Evolutionary conservation across 371 early-diverging fungal genomes (phyloP).

Genomic region (Funneliformis caledonium): DNA sequence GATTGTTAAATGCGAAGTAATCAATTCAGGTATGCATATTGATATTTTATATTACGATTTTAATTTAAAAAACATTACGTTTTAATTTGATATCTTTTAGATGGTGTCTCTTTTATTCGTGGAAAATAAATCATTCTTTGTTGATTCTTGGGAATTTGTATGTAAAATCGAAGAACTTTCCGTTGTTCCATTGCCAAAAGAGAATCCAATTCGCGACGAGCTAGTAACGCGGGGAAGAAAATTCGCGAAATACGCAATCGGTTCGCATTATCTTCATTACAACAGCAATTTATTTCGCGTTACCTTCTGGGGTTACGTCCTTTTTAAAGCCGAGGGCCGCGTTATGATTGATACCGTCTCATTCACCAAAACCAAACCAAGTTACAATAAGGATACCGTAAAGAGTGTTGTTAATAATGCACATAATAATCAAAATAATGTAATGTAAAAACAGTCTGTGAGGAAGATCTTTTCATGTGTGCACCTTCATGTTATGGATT

Average conservation of each 20-base stretch:
- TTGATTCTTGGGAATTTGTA: not conserved
- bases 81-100: not conserved
- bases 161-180: not conserved
- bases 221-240: not conserved
- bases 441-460: conserved; percentile 42
- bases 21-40: too few species aligned
- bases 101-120: not conserved
- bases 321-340: conserved; percentile 28
- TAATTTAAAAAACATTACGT: too few species aligned
- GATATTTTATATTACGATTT: too few species aligned
- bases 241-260: not conserved
- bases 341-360: conserved; percentile 32
- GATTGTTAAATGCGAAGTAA: too few species aligned
- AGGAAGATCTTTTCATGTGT: conserved; percentile 40
- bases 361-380: not conserved
- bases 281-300: not conserved
- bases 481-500: conserved; percentile 60
- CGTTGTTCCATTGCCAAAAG: not conserved
- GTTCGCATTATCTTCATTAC: conserved; percentile 4
- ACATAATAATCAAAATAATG: too few species aligned
- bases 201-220: not conserved
- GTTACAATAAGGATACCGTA: not conserved
- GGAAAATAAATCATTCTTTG: not conserved
- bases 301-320: not conserved
- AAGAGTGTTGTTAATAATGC: not conserved